Evolutionary conservation across 2,329 filamentous ascomycete species (phyloP).

Genomic region (Aspergillus brunneoviolaceus): DNA sequence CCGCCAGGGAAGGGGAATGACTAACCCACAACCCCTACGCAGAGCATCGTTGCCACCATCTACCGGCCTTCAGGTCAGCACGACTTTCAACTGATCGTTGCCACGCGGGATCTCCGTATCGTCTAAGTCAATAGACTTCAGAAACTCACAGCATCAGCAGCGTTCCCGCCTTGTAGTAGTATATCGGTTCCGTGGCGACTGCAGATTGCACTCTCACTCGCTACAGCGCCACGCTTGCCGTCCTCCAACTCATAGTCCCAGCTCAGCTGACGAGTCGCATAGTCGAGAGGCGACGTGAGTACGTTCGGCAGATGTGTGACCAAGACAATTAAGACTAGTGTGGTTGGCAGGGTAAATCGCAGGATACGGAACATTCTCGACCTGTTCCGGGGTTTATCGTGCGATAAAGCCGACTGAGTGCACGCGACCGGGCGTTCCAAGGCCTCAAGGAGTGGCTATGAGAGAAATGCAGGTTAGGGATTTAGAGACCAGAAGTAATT

Average conservation of each 20-base stretch:
- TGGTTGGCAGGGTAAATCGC: slow-evolving; percentile 18
- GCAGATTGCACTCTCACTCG: slow-evolving; percentile 68
- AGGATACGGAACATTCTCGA: slow-evolving; percentile 20
- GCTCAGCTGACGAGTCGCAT: slow-evolving; percentile 1
- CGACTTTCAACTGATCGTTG: background rate
- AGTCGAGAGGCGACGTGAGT: slow-evolving; percentile 24
- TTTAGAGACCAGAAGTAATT: slow-evolving; percentile 2
- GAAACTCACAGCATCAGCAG: slow-evolving; percentile 65
- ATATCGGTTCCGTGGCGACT: slow-evolving; percentile 67
- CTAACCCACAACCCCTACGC: slow-evolving; percentile 67
- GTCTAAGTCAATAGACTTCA: background rate
- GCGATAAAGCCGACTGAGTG: background rate
- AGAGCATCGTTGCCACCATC: slow-evolving; percentile 71
- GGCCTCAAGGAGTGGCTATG: slow-evolving; percentile 18
- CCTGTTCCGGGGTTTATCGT: background rate
- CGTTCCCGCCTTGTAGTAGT: slow-evolving; percentile 64
- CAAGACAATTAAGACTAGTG: slow-evolving; percentile 23
- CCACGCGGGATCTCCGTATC: no score
- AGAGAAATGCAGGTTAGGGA: slow-evolving; percentile 9
- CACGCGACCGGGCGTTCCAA: background rate
- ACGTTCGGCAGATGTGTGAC: slow-evolving; percentile 23
- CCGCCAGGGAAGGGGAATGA: background rate
- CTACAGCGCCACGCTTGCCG: slow-evolving; percentile 60
- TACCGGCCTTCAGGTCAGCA: slow-evolving; percentile 21
- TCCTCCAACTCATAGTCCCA: slow-evolving; percentile 27